Percentiles rank a stretch among this genome's conserved stretches.
Evolutionary conservation across 129 eudicot genomes (phyloP).

Genomic region (Artemisia annua): DNA sequence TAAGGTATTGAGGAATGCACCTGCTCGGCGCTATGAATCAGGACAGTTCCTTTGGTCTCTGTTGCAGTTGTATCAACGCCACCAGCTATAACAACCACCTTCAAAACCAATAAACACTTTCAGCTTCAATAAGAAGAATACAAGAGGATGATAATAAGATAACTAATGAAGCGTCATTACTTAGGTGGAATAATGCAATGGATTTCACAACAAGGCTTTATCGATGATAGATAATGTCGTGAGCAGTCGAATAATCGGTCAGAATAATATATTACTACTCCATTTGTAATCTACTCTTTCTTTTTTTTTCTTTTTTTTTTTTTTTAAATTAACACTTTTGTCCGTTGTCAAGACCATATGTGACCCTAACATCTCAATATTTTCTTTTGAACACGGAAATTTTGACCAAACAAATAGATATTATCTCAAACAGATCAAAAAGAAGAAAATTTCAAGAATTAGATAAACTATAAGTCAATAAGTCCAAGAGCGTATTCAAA

Average conservation of each 20-base stretch:
- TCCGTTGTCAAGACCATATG: neutral
- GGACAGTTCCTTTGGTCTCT: constrained; percentile 97
- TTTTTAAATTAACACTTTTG: neutral
- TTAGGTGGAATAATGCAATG: neutral
- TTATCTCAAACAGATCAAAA: neutral
- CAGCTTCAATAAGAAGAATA: constrained; percentile 11
- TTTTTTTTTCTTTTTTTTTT: too few species aligned
- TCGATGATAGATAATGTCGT: neutral
- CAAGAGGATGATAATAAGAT: neutral
- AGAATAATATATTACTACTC: neutral
- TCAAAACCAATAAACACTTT: constrained; percentile 15
- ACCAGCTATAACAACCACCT: constrained; percentile 93
- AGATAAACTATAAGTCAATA: neutral
- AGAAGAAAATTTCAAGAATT: neutral
- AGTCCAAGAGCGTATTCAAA: neutral
- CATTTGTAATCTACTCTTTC: neutral
- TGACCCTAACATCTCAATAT: neutral
- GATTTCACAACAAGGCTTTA: neutral
- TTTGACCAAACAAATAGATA: neutral
- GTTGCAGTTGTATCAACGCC: constrained; percentile 99
- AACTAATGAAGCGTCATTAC: neutral
- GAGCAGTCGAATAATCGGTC: neutral
- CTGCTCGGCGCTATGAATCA: constrained; percentile 95
- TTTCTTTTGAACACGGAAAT: neutral
- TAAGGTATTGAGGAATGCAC: constrained; percentile 30